These are phyloP conservation scores for Thalassiosira exigua DNA, from an alignment of 352 stramenopile genomes.

Conservation along the genomic window DNA sequence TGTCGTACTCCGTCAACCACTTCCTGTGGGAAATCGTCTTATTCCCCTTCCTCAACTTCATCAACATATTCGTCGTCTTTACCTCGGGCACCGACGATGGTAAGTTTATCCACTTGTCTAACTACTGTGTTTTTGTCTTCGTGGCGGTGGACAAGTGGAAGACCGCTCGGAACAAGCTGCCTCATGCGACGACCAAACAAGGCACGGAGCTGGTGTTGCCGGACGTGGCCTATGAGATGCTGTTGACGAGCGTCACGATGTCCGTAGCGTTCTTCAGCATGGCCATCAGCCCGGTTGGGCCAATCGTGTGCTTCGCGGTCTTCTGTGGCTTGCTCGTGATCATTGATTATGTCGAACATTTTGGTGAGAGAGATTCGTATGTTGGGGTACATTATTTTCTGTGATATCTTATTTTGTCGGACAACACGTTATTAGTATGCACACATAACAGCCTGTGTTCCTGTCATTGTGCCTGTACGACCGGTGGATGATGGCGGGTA, in stretches of 20 bases:
- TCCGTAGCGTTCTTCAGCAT: conserved; percentile 67
- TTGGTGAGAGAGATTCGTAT: too few relatives aligned
- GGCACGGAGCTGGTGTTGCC: conserved; percentile 46
- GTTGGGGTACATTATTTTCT: too few relatives aligned
- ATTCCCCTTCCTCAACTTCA: conserved; percentile 67
- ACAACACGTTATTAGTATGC: too few relatives aligned
- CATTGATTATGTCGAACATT: conserved; percentile 65
- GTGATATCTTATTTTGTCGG: too few relatives aligned
- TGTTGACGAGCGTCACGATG: conserved; percentile 60
- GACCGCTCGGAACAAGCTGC: conserved; percentile 39
- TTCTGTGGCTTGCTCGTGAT: conserved; percentile 66
- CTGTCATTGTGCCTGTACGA: conserved; percentile 70
- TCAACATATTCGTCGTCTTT: conserved; percentile 60
- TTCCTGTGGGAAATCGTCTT: conserved; percentile 45
- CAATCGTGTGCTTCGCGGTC: conserved; percentile 62
- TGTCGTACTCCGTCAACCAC: conserved; percentile 53
- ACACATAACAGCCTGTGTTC: too few relatives aligned
- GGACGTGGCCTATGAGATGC: conserved; percentile 53
- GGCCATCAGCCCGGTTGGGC: conserved; percentile 55
- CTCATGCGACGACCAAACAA: conserved; percentile 25
- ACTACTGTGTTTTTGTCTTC: too few relatives aligned
- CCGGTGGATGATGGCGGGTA: conserved; percentile 14
- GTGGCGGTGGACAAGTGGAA: conserved; percentile 63
- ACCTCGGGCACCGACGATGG: too few relatives aligned
- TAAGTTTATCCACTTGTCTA: too few relatives aligned